A percentile compares a stretch with the other conserved stretches of the same genome.
phyloP scores from a whole-genome alignment of 768 basidiomycete genomes.

The Cystofilobasidium capitatum region DNA sequence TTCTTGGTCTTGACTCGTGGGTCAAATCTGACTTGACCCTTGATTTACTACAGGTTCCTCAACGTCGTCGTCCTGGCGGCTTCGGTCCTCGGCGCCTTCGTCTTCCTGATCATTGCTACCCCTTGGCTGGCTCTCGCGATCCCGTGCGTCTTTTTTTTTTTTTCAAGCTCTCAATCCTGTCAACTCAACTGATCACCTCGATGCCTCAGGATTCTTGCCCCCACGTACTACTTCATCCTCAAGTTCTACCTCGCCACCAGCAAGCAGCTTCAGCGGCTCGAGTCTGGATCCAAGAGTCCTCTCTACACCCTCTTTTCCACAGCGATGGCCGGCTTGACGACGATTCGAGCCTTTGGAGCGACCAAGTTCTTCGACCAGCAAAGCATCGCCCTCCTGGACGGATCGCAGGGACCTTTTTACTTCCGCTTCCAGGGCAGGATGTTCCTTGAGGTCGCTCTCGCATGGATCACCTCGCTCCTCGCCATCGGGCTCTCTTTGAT shows the following conservation, averaged over 20 bases:
- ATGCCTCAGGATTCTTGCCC: slow-evolving; percentile 7
- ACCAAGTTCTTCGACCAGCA: slow-evolving; percentile 12
- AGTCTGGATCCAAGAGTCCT: slow-evolving; percentile 13
- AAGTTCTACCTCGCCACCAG: slow-evolving; percentile 15
- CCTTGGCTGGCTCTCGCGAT: slow-evolving; percentile 19
- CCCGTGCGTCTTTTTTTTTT: not conserved
- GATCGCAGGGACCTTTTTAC: slow-evolving; percentile 13
- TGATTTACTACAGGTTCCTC: no score
- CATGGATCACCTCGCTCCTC: slow-evolving; percentile 18
- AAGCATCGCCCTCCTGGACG: not conserved
- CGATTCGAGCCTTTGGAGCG: slow-evolving; percentile 6
- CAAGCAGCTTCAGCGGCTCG: slow-evolving; percentile 21
- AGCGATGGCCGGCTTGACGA: not conserved
- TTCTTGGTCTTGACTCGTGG: not conserved
- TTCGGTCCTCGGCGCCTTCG: not conserved
- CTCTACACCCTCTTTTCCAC: slow-evolving; percentile 18
- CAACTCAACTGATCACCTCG: not conserved
- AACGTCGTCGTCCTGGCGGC: not conserved
- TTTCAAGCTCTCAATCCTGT: not conserved
- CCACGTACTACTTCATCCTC: slow-evolving; percentile 8
- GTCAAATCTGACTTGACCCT: not conserved
- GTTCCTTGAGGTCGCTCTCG: slow-evolving; percentile 6
- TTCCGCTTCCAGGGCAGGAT: slow-evolving; percentile 3
- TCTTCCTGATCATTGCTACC: slow-evolving; percentile 23
- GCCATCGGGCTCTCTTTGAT: slow-evolving; percentile 13